Evolutionary conservation across 345 rosid species (phyloP), one percentile per base, ranked within the genome.

Genomic region (Acer yangbiense): DNA sequence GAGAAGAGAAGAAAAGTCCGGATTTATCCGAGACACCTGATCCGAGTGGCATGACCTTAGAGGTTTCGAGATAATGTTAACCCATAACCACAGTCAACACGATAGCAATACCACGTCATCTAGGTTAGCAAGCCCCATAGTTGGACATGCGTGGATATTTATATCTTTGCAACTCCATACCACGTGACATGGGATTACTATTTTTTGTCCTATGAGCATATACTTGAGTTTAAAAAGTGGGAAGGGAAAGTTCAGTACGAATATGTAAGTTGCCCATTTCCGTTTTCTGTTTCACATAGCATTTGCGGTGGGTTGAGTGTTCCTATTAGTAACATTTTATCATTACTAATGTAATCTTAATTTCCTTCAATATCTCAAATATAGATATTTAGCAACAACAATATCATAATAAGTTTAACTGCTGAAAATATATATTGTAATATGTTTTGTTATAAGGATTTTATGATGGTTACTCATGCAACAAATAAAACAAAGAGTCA

Each of bases 141-240:
- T 75, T 94, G 98, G 98, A 92, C 99, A 0, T 96, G 99, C 68
- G 87, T 94, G 95, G 98, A 96, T 87, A 80, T 96, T 72, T 96
- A 96, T 85, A 89, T 95, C 52, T 95, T 95, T 85, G 98, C 94
- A 43, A 92, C 99, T 77, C 98, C 99, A 62, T 93, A 92, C 65
- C 93, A 92, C 6, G 92, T 92, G 21, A 92, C 99, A 3, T 94
- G 98, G 98, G 98, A 96, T 83, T 96, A 92, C 84, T 94, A 96
- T 79, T 87, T 94, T 70, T 16, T 80, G 35, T 88, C 97, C 14
- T 91, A 97, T 65, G 95, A 94, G 83, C 99, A 96, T 77, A 91
- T 94, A 1, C 75, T 93, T 66, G 98, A 96, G 21, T 82, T 95
- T 79, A 65, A 82, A 9, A 88, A 87, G 80, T 95, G 99, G 98